Evolutionary conservation across 2,329 filamentous ascomycete genomes (phyloP).

Genomic region (Claviceps sp.): DNA sequence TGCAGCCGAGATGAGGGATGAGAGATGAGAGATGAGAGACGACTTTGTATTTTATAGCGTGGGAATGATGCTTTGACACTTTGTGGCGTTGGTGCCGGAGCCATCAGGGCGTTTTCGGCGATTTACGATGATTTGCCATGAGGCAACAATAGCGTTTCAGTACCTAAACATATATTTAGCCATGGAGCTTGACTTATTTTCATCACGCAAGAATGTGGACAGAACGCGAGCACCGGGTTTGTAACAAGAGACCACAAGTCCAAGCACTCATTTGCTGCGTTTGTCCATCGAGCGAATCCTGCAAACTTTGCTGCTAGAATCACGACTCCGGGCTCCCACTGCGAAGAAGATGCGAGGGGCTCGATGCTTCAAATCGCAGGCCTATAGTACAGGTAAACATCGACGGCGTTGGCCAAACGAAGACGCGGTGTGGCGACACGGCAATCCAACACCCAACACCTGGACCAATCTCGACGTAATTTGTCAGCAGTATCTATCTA

Average conservation of each 20-base stretch:
- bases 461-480: too few relatives aligned
- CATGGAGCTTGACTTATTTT: conserved; percentile 4
- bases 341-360: too few relatives aligned
- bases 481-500: conserved; percentile 95
- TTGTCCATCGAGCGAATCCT: too few relatives aligned
- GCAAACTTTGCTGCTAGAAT: too few relatives aligned
- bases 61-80: conserved; percentile 4
- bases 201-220: background rate
- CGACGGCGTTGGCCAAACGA: too few relatives aligned
- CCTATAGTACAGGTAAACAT: too few relatives aligned
- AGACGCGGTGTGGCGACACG: too few relatives aligned
- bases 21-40: conserved; percentile 1
- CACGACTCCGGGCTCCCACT: too few relatives aligned
- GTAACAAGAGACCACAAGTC: background rate
- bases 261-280: background rate
- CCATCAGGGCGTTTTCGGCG: background rate
- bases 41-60: conserved; percentile 8
- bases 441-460: too few relatives aligned
- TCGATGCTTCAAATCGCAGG: too few relatives aligned
- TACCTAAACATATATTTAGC: conserved; percentile 11
- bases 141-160: background rate
- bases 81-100: conserved; percentile 1
- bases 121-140: conserved; percentile 4
- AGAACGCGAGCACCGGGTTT: background rate
- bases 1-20: conserved; percentile 2